Conservation (phyloP, 805 yeast species). For the Peterozyma toletana region DNA sequence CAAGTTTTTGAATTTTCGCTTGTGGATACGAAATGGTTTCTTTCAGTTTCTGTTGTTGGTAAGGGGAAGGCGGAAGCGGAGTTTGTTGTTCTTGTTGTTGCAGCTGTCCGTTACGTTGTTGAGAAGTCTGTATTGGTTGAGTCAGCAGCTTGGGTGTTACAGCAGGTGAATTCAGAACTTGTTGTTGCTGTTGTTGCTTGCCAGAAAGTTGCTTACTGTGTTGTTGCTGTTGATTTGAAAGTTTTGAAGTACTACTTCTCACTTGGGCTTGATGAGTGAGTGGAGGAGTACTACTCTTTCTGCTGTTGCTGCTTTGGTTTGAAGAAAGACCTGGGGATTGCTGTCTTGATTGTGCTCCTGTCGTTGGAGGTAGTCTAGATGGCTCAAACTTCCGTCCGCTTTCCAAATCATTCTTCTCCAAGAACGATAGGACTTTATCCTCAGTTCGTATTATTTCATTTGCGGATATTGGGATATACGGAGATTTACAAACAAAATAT, state of each 20-base stretch:
- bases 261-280: not conserved
- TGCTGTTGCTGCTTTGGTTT: not conserved
- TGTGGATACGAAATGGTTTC: constrained; percentile 1
- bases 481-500: constrained; percentile 49
- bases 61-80: not conserved
- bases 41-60: not conserved
- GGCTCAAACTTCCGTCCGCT: constrained; percentile 34
- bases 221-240: not conserved
- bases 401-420: constrained; percentile 46
- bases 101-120: too few relatives aligned
- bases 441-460: constrained; percentile 28
- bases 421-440: constrained; percentile 33
- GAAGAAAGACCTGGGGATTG: not conserved
- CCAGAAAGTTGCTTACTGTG: not conserved
- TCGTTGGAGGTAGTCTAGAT: constrained; percentile 20
- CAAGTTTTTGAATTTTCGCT: constrained; percentile 1
- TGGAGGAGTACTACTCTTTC: not conserved
- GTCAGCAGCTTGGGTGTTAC: not conserved
- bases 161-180: not conserved
- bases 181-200: not conserved
- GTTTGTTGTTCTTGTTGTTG: too few relatives aligned
- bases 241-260: not conserved
- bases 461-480: constrained; percentile 35
- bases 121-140: not conserved
- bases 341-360: constrained; percentile 14